phyloP scores from a whole-genome alignment of 1,139 yeast genomes.

The Magnusiomyces sp. region DNA sequence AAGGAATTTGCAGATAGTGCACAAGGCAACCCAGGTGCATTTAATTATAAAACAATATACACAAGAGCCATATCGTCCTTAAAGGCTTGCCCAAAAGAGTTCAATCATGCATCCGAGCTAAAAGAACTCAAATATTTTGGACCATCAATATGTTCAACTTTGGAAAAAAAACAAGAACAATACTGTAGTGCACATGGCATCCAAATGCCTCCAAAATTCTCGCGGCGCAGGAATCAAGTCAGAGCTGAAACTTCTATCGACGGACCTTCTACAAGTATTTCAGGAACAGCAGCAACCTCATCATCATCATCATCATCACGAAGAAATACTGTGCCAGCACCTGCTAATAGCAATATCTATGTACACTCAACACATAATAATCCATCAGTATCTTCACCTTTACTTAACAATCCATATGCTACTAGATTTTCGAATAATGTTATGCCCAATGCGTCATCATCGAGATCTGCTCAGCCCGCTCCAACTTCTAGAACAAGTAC shows the following conservation, averaged over 20 bases:
- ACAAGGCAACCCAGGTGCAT: conserved; percentile 34
- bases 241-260: neutral
- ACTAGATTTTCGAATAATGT: too few species aligned
- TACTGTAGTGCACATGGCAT: conserved; percentile 42
- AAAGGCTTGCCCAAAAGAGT: conserved; percentile 35
- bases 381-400: too few species aligned
- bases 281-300: conserved; percentile 1
- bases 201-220: conserved; percentile 33
- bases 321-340: too few species aligned
- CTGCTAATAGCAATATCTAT: too few species aligned
- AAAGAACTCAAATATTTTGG: conserved; percentile 50
- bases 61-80: conserved; percentile 44
- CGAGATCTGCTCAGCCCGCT: too few species aligned
- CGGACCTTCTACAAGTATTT: neutral
- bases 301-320: too few species aligned
- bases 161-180: conserved; percentile 36
- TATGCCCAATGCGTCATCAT: too few species aligned
- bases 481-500: too few species aligned
- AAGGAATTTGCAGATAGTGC: conserved; percentile 41
- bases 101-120: conserved; percentile 45
- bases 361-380: too few species aligned
- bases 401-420: too few species aligned
- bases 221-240: neutral
- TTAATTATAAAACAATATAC: conserved; percentile 38
- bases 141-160: conserved; percentile 45